Evolutionary conservation across 208 protist species (phyloP), one percentile per base, ranked within the genome.

Genomic region (Leishmania major): DNA sequence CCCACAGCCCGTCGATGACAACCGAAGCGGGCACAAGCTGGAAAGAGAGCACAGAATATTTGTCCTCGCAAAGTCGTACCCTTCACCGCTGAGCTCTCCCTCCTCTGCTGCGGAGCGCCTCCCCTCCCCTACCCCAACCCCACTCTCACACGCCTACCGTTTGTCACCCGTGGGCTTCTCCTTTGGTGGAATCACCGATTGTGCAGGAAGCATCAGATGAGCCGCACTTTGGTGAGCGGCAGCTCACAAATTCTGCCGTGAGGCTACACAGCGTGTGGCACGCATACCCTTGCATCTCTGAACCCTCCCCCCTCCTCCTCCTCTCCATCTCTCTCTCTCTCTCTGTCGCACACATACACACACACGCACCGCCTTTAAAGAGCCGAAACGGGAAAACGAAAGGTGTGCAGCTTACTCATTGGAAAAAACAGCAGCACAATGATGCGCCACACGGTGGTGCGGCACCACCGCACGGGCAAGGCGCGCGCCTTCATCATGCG

Each of bases 401-500:
- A 45, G 40, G 67, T 49, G 35, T 28, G 17, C 28, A 72, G 35
- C n/a, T 49, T 37, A 51, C 72, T 75, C 72, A 37, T 59, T 59
- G 7, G 47, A 55, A 51, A 40, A 7, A 17, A 2, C 45, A 13
- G 37, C 35, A 22, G 3, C 37, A 59, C 31, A 35, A 97, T 96
- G 94, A 76, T 97, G 75, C 93, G 87, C 57, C 77, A 85, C 35
- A 94, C 89, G 3, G 75, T 55, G 55, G 81, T 88, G 47, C 79
- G 80, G 55, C 84, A 82, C 51, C 94, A 97, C 87, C 90, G 93
- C 17, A 93, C 81, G 28, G 94, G 94, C 66, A 95, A 96, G 86
- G 84, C 91, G 47, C 93, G 94, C 62, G 92, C 93, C 62, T 97
- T 96, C 83, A 82, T 97, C 25, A 89, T 95, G 79, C 91, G 90